Evolutionary conservation across 148 eudicot genomes (phyloP).

Genomic region (Simmondsia chinensis): DNA sequence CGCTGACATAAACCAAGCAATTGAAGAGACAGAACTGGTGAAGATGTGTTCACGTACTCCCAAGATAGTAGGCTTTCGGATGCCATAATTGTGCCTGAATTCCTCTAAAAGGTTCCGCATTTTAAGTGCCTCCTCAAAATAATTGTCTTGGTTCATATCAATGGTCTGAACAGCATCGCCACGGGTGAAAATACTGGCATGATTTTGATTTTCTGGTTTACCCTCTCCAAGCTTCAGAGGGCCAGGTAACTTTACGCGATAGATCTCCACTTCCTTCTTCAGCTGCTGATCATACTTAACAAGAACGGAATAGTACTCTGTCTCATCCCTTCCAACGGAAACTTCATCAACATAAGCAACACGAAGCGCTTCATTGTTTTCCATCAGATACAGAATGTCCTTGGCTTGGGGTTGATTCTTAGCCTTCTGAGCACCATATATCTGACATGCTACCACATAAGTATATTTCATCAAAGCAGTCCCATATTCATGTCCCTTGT

Average conservation of each 20-base stretch:
- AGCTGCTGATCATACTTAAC: slow-evolving; percentile 84
- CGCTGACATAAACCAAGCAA: slow-evolving; percentile 95
- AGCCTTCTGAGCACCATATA: slow-evolving; percentile 48
- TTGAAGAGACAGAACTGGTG: slow-evolving; percentile 87
- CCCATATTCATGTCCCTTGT: slow-evolving; percentile 52
- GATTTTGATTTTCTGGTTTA: slow-evolving; percentile 95
- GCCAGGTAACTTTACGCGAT: slow-evolving; percentile 82
- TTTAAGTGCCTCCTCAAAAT: slow-evolving; percentile 92
- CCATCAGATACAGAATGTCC: slow-evolving; percentile 70
- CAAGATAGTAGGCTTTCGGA: slow-evolving; percentile 80
- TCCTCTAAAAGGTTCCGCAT: slow-evolving; percentile 88
- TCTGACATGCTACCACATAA: slow-evolving; percentile 53
- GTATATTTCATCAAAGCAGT: slow-evolving; percentile 52
- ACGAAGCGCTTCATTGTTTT: slow-evolving; percentile 81
- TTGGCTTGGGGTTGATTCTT: slow-evolving; percentile 76
- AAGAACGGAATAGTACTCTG: slow-evolving; percentile 78
- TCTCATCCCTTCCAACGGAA: slow-evolving; percentile 44
- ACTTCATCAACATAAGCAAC: slow-evolving; percentile 96
- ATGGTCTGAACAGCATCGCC: slow-evolving; percentile 96
- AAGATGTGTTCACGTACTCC: slow-evolving; percentile 92
- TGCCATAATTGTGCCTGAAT: slow-evolving; percentile 56
- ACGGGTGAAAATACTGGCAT: slow-evolving; percentile 80
- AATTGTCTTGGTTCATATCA: slow-evolving; percentile 96
- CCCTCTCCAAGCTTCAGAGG: slow-evolving; percentile 94
- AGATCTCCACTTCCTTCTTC: slow-evolving; percentile 79